These are phyloP conservation scores for Camillea tinctor DNA, from an alignment of 2,329 filamentous ascomycete genomes.

Conservation along the genomic window DNA sequence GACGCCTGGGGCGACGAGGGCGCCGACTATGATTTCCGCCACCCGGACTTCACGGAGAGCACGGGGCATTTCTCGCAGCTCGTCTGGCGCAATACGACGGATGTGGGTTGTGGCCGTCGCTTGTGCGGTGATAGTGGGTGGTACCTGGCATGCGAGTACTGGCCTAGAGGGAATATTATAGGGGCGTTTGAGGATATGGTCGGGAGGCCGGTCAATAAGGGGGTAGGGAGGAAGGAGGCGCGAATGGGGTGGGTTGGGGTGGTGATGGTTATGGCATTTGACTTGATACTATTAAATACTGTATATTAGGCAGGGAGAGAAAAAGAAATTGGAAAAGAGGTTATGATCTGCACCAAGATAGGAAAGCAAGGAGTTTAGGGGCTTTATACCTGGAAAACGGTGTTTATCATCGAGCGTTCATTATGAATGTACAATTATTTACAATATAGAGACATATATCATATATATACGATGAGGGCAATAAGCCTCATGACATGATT, in stretches of 20 bases:
- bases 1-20: slow-evolving; percentile 66
- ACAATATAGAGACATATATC: not conserved
- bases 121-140: slow-evolving; percentile 45
- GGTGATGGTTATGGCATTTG: not conserved
- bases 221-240: not conserved
- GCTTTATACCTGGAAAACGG: not conserved
- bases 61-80: slow-evolving; percentile 74
- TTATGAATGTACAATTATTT: not conserved
- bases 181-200: slow-evolving; percentile 51
- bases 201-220: slow-evolving; percentile 18
- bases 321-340: no score
- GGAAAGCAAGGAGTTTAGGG: no score
- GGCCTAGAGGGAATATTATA: slow-evolving; percentile 62
- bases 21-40: slow-evolving; percentile 55
- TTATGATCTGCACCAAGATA: no score
- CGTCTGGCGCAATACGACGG: slow-evolving; percentile 64
- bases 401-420: slow-evolving; percentile 7
- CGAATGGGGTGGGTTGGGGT: slow-evolving; percentile 2
- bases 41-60: slow-evolving; percentile 53
- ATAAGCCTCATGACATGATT: not conserved
- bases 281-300: no score
- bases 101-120: slow-evolving; percentile 54
- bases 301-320: no score
- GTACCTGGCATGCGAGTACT: slow-evolving; percentile 71
- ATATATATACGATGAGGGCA: not conserved